A percentile compares a stretch with the other conserved stretches of the same genome.
These are phyloP conservation scores for Eutrema japonicum DNA, from an alignment of 345 rosid genomes.

Conservation along the genomic window DNA sequence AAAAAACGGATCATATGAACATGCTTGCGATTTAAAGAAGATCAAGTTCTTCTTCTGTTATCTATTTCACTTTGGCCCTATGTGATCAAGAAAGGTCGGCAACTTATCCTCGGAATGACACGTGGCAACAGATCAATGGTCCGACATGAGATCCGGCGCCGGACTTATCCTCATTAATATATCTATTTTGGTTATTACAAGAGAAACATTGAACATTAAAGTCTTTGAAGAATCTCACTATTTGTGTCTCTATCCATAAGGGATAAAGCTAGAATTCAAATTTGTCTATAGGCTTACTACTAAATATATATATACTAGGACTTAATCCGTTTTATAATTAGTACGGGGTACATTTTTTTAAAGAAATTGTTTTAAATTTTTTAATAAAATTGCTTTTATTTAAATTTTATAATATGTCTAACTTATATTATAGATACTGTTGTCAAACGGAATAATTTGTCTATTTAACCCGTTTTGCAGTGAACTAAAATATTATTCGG, in stretches of 20 bases:
- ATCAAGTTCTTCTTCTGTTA: slow-evolving; percentile 31
- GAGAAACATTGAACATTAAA: slow-evolving; percentile 31
- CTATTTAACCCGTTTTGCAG: no score
- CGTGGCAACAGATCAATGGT: slow-evolving; percentile 29
- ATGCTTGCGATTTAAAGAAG: slow-evolving; percentile 37
- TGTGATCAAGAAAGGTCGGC: slow-evolving; percentile 39
- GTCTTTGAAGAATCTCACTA: slow-evolving; percentile 41
- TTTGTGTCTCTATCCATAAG: slow-evolving; percentile 30
- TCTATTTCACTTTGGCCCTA: slow-evolving; percentile 41
- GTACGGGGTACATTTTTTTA: no score
- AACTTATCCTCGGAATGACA: slow-evolving; percentile 41
- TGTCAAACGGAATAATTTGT: no score
- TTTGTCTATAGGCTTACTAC: slow-evolving; percentile 17
- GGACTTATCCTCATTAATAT: slow-evolving; percentile 39
- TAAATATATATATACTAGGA: no score
- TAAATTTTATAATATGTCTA: no score
- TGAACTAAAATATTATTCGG: no score
- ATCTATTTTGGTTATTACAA: slow-evolving; percentile 18
- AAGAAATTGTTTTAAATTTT: no score
- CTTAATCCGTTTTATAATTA: no score
- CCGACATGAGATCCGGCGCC: slow-evolving; percentile 37
- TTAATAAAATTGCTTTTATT: no score
- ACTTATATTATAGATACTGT: no score
- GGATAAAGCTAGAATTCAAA: slow-evolving; percentile 19
- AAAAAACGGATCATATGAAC: slow-evolving; percentile 33